Base-by-base conservation (phyloP, 805 yeast genomes). In the Kodamaea sagamina region DNA sequence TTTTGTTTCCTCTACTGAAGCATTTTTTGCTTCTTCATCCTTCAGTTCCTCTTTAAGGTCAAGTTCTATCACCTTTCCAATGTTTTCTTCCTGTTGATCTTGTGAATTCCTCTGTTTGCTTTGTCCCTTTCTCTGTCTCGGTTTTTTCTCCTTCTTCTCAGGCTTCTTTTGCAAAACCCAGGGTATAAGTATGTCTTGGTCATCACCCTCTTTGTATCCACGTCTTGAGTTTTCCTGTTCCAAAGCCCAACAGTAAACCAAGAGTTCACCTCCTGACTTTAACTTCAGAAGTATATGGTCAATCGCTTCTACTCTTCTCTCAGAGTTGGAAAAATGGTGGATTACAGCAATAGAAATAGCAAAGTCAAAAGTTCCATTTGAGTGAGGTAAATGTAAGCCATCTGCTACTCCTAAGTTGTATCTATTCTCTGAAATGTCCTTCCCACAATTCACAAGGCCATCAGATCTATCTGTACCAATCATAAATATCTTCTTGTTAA, bases 341-440 rank as follows among this genome's bases (percentile, higher is more conserved):
- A 93, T 82, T 17, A 93, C 99, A 0, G 98, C 98, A 36, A 93
- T 90, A 7, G 95, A 84, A 19, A 93, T 86, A 1, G 96, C 98
- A 71, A 93, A 93, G 56, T 92, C 93, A 54, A 71, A 67, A n/a
- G 57, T 53, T 29, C 50, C 44, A 27, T 60, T 49, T 5, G 59
- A 59, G 51, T 71, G 75, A 22, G 76, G 76, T 31, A 68, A 69
- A 54, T 41, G 59, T 47, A 93, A 67, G 2, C 95, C 97, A 66
- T 93, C 99, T 3, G 95, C 86, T 1, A 89, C 81, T 45, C 84
- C 65, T 6, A 83, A 75, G 54, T 89, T 89, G 48, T 65, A 74
- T 34, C 54, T 62, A 26, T 58, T 54, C 5, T 47, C 41, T 7
- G 67, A 60, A 13, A 74, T 59, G 15, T 68, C 74, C 36, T 65